Conservation (phyloP, 2,329 filamentous ascomycete species). For the Cladophialophora yegresii region DNA sequence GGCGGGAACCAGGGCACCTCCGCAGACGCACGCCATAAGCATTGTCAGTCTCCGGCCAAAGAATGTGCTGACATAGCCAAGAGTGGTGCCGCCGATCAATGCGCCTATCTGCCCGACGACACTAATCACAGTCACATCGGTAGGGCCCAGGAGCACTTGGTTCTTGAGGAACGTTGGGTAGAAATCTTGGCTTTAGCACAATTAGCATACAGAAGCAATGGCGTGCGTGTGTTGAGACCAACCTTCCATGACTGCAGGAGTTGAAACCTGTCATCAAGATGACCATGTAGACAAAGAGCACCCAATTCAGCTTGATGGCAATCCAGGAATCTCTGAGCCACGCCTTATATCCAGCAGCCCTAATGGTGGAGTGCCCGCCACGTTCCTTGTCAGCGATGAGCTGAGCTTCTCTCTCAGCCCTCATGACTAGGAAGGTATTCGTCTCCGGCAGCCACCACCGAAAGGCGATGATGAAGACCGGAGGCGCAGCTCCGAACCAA, state of each 20-base stretch:
- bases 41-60: constrained; percentile 29
- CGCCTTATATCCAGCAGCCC: neutral
- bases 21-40: neutral
- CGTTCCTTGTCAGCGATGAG: constrained; percentile 26
- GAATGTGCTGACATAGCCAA: constrained; percentile 44
- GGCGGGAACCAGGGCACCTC: neutral
- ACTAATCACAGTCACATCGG: constrained; percentile 41
- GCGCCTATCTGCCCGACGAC: constrained; percentile 43
- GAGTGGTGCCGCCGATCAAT: constrained; percentile 40
- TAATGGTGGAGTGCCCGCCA: constrained; percentile 23
- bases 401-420: constrained; percentile 26
- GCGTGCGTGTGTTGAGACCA: neutral
- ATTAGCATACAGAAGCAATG: neutral
- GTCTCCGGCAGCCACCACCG: constrained; percentile 78
- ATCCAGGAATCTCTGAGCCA: neutral
- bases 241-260: neutral
- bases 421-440: constrained; percentile 59
- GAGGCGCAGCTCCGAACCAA: neutral
- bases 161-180: constrained; percentile 38
- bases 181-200: neutral
- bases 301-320: neutral
- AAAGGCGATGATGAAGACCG: constrained; percentile 69
- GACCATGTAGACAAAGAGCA: neutral
- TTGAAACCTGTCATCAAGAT: neutral
- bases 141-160: constrained; percentile 40